phyloP scores from a whole-genome alignment of 2,329 filamentous ascomycete species.

The Xylariaceae sp. region DNA sequence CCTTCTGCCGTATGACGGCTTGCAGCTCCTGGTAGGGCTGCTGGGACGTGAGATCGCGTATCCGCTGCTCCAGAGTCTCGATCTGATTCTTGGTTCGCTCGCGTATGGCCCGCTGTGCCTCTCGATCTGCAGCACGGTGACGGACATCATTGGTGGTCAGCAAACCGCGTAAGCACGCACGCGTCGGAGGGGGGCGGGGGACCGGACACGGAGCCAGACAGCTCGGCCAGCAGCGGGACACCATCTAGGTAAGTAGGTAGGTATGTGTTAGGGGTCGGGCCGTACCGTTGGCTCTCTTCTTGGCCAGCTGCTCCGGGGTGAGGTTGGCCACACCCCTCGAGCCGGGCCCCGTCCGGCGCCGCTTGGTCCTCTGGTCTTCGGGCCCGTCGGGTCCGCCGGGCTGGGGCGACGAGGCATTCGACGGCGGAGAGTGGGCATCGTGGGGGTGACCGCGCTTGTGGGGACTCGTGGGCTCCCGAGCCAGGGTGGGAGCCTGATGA shows the following conservation, averaged over 20 bases:
- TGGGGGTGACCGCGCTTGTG: constrained; percentile 17
- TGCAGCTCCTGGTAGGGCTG: constrained; percentile 82
- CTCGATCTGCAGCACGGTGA: constrained; percentile 51
- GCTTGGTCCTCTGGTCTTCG: constrained; percentile 31
- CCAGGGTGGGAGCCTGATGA: no score
- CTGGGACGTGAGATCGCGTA: constrained; percentile 68
- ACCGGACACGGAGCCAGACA: neutral
- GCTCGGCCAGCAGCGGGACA: neutral
- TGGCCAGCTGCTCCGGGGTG: constrained; percentile 67
- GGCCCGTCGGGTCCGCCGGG: constrained; percentile 5
- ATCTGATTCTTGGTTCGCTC: constrained; percentile 78
- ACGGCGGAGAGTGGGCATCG: constrained; percentile 18
- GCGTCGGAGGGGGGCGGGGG: neutral
- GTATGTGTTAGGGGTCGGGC: constrained; percentile 1
- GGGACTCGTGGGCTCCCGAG: constrained; percentile 6
- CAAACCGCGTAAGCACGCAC: no score
- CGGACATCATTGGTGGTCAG: neutral
- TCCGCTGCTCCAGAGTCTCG: constrained; percentile 62
- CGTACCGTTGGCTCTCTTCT: constrained; percentile 54
- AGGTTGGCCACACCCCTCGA: constrained; percentile 52
- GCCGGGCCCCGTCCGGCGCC: constrained; percentile 36
- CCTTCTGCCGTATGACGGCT: constrained; percentile 65
- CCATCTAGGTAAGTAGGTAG: constrained; percentile 1
- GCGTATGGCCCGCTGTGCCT: constrained; percentile 77
- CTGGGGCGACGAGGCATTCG: constrained; percentile 11